Evolutionary conservation across 2,329 filamentous ascomycete genomes (phyloP), one percentile per base, ranked within the genome.

Genomic region (Aspergillus melleus): DNA sequence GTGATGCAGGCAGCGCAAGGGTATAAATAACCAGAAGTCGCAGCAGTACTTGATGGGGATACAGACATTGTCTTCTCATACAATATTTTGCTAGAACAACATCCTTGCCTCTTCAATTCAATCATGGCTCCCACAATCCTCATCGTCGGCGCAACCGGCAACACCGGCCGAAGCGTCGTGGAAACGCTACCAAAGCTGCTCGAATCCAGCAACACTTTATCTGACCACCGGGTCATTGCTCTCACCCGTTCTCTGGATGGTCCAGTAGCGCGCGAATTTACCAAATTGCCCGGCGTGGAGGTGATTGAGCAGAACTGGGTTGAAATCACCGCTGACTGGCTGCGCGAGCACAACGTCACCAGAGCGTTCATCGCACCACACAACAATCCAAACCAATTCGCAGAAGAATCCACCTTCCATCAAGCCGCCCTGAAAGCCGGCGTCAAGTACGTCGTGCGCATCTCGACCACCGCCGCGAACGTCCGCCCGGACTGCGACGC

Each of bases 361-460:
- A 66, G 75, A 22, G 74, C 69, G 1, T 81, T 79, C 55, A 74
- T 81, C 49, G 78, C 79, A 20, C 63, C 77, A 0, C 76, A 79
- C 63, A 72, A 70, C 52, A 59, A 72, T 10, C 73, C 76, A 0
- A 72, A 57, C 4, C 74, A 79, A 19, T 81, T 81, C 54, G 67
- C 73, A 29, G 75, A 79, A 29, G 78, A 80, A 56, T 74, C 75
- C 0, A 64, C 70, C 0, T 77, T 80, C 56, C 68, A 74, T 47
- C 9, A 75, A 1, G 68, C 70, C 2, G 70, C 72, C 10, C 71
- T 77, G 1, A 55, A 66, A 3, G 77, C 74, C 1, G 72, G 77
- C 11, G 73, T 80, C 2, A 61, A 77, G 51, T 80, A 80, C 53
- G 70, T 80, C 10, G 77, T 80, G 4, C 73, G 77, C 1, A 76